A percentile compares a stretch with the other conserved stretches of the same genome.
Conservation (phyloP, 805 yeast species). For the Metschnikowia henanensis region DNA sequence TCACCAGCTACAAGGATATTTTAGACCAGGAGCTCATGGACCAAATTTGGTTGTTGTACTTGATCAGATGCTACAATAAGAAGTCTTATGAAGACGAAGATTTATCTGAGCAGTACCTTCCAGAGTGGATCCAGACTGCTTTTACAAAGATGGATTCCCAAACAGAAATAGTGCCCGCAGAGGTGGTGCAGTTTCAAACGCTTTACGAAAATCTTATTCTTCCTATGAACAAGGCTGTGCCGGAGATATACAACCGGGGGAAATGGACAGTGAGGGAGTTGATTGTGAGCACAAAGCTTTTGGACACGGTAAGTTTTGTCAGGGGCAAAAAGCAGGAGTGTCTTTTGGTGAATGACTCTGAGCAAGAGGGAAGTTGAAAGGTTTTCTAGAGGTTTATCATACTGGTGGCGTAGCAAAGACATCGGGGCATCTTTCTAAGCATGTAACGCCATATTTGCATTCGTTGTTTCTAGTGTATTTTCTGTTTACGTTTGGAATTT, state of each 20-base stretch:
- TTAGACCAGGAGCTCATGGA: constrained; percentile 49
- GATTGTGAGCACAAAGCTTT: constrained; percentile 53
- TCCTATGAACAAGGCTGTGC: constrained; percentile 46
- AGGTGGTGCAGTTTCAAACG: constrained; percentile 52
- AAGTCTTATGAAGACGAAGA: constrained; percentile 28
- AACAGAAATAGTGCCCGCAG: constrained; percentile 47
- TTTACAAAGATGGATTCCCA: constrained; percentile 38
- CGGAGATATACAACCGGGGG: constrained; percentile 56
- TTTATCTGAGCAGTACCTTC: constrained; percentile 39
- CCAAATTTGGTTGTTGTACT: constrained; percentile 61
- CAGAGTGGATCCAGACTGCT: constrained; percentile 50
- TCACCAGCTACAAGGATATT: constrained; percentile 52
- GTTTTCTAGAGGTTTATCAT: too few species aligned
- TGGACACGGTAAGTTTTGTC: constrained; percentile 50
- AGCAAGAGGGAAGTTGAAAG: too few species aligned
- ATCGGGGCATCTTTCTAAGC: too few species aligned
- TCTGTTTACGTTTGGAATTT: too few species aligned
- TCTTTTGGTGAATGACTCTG: constrained; percentile 38
- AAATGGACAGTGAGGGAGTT: constrained; percentile 48
- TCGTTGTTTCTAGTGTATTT: too few species aligned
- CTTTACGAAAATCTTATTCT: constrained; percentile 57
- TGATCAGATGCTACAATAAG: constrained; percentile 57
- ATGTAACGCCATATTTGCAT: too few species aligned
- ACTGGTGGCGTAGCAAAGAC: too few species aligned
- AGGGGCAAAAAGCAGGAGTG: constrained; percentile 46